Conservation (phyloP, 768 basidiomycete genomes). For the Pleurotus tuoliensis region DNA sequence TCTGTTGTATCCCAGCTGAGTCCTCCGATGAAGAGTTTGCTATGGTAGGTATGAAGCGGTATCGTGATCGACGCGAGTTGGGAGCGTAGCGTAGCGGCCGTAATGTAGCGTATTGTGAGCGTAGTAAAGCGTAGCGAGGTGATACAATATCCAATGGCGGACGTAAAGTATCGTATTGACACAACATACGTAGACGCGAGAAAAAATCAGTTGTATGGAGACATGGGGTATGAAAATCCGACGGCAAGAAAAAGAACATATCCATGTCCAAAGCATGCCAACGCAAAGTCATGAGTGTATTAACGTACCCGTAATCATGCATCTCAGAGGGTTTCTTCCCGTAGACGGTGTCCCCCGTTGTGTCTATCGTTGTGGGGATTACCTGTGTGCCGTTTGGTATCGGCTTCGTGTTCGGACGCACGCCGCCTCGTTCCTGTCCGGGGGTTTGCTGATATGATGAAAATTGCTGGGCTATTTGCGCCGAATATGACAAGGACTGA, state of each 20-base stretch:
- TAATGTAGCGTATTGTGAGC: slow-evolving; percentile 13
- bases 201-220: slow-evolving; percentile 9
- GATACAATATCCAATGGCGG: slow-evolving; percentile 8
- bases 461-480: slow-evolving; percentile 64
- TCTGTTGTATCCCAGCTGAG: slow-evolving; percentile 91
- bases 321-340: slow-evolving; percentile 67
- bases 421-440: slow-evolving; percentile 52
- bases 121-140: slow-evolving; percentile 11
- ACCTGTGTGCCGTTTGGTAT: slow-evolving; percentile 29
- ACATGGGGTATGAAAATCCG: background rate
- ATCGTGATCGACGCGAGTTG: background rate
- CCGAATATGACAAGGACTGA: slow-evolving; percentile 50
- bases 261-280: slow-evolving; percentile 9
- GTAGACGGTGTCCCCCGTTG: slow-evolving; percentile 44
- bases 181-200: slow-evolving; percentile 2
- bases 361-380: slow-evolving; percentile 21
- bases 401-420: slow-evolving; percentile 21
- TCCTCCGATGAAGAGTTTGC: slow-evolving; percentile 91
- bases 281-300: background rate
- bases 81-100: background rate
- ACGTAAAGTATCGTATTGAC: slow-evolving; percentile 8
- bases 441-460: slow-evolving; percentile 62
- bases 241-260: slow-evolving; percentile 19
- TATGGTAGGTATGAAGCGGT: slow-evolving; percentile 31
- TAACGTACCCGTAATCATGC: slow-evolving; percentile 80